These are phyloP conservation scores for Scheffersomyces segobiensis DNA, from an alignment of 1,139 yeast species.

Conservation along the genomic window DNA sequence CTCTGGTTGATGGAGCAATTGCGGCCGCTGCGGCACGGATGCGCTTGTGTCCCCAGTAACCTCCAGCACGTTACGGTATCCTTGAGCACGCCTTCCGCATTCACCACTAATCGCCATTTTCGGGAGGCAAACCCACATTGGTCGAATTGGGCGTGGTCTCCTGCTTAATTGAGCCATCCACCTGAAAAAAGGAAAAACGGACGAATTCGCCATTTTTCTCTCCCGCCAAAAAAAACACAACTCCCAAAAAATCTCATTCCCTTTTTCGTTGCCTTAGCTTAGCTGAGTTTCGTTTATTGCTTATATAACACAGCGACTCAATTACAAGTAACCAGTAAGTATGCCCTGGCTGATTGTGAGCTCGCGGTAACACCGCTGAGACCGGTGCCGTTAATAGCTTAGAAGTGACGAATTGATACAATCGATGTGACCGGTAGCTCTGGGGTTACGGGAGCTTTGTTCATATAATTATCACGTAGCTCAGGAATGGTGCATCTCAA, in stretches of 20 bases:
- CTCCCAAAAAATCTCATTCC: neutral
- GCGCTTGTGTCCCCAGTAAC: neutral
- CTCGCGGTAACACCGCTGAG: neutral
- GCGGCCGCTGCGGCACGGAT: neutral
- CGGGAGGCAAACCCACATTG: slow-evolving; percentile 1
- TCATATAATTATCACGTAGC: neutral
- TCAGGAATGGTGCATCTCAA: neutral
- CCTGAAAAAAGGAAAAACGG: slow-evolving; percentile 8
- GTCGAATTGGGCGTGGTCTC: slow-evolving; percentile 21
- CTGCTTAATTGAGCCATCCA: slow-evolving; percentile 8
- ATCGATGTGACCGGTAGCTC: neutral
- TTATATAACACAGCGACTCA: neutral
- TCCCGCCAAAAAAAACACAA: neutral
- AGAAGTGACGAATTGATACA: too few relatives aligned
- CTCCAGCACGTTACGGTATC: slow-evolving; percentile 1
- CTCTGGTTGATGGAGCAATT: neutral
- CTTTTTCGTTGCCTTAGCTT: neutral
- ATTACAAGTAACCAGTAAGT: neutral
- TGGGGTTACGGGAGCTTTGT: neutral
- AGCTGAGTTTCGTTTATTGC: neutral
- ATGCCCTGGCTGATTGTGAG: neutral
- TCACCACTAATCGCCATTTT: slow-evolving; percentile 13
- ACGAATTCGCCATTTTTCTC: slow-evolving; percentile 3
- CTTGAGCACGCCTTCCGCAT: slow-evolving; percentile 11
- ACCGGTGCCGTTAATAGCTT: neutral